Conservation (phyloP, 106 monocot species). For the Iris macrosiphon region DNA sequence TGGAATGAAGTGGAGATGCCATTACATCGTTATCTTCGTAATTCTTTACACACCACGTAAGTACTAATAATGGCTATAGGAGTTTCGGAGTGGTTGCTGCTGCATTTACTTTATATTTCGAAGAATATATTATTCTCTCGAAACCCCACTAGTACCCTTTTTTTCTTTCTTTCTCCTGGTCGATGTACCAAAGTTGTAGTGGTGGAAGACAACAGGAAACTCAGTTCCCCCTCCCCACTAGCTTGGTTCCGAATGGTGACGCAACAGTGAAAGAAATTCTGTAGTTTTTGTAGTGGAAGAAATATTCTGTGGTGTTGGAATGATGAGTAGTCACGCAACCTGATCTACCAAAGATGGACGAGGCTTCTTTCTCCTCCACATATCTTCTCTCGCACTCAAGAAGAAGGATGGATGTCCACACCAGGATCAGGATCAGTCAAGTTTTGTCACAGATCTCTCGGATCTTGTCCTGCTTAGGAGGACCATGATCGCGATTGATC, state of each 20-base stretch:
- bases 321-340: constrained; percentile 7
- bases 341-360: neutral
- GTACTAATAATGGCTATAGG: constrained; percentile 1
- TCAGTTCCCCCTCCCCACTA: neutral
- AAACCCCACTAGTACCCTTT: too few species aligned
- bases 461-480: too few species aligned
- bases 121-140: too few species aligned
- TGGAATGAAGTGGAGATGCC: neutral
- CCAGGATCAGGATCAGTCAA: too few species aligned
- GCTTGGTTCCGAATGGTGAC: neutral
- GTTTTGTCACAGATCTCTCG: too few species aligned
- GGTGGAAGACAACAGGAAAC: neutral
- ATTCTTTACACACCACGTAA: neutral
- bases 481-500: too few species aligned
- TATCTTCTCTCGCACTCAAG: neutral
- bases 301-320: constrained; percentile 3
- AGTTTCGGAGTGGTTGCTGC: neutral
- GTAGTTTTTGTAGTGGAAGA: neutral
- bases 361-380: constrained; percentile 7
- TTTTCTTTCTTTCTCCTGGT: too few species aligned
- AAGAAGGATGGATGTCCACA: neutral
- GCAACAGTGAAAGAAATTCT: neutral
- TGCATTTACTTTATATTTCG: neutral
- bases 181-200: neutral
- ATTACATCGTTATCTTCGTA: neutral